Evolutionary conservation across 495 filamentous ascomycete species (phyloP), one percentile per base, ranked within the genome.

Genomic region (Ascobolus immersus): DNA sequence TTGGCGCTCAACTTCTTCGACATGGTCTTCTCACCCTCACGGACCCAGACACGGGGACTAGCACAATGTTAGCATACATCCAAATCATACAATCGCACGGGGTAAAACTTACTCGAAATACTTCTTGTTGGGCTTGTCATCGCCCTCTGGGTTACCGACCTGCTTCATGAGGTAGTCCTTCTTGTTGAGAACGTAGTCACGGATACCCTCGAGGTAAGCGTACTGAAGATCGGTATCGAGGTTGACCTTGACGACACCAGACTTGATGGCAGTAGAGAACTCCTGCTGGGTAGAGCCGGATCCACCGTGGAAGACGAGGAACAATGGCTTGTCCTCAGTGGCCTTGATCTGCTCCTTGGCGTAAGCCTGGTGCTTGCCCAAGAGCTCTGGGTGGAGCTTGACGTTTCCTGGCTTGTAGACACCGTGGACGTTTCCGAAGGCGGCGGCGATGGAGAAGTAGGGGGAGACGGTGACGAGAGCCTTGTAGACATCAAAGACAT

Each of bases 321-420:
- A 93, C 48, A 93, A 71, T 36, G 89, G 86, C 70, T 92, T 92
- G 48, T 73, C 62, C 40, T 78, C 69, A 39, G 59, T 55, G 42
- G 63, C 55, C 33, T 48, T 45, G 39, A 55, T 65, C 64, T 81
- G 59, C 61, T 81, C 67, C 55, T 74, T 67, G 48, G 91, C 79
- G 54, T 74, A 77, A 41, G 62, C 64, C 60, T 99, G 86, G 67
- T 99, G 89, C 67, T 90, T 86, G 50, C 62, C 62, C 39, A 99
- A 71, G 21, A 94, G 68, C 59, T 89, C 79, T 32, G 86, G 86
- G 58, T 90, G 80, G 25, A 94, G 72, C 53, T 73, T 72, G 52
- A 94, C 86, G 55, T 96, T 96, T 41, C 89, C 86, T 36, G 89
- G 89, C 61, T 90, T 84, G 67, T 99, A 94, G 40, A 99, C 86